Percentiles rank a stretch among this genome's conserved stretches.
phyloP scores from a whole-genome alignment of 73 alveolate genomes.

The Paramecium primaurelia region DNA sequence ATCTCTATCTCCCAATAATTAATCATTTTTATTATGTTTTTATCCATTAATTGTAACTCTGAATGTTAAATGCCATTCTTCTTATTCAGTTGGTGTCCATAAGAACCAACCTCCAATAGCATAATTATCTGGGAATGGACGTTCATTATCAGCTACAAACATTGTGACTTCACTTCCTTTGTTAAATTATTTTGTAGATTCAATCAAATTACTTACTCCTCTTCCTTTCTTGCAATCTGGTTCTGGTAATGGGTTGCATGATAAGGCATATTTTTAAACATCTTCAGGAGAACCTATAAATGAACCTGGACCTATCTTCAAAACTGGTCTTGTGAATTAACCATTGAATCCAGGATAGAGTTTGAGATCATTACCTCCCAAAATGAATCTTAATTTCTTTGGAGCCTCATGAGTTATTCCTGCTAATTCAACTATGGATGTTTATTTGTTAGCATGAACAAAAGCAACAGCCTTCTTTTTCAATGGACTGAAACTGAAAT shows the following conservation, averaged over 20 bases:
- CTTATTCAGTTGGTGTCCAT: slow-evolving; percentile 9
- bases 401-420: slow-evolving; percentile 17
- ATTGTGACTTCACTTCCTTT: neutral
- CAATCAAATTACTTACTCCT: neutral
- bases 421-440: neutral
- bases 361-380: slow-evolving; percentile 45
- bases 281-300: slow-evolving; percentile 24
- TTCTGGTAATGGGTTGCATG: slow-evolving; percentile 44
- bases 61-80: neutral
- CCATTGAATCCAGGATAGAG: slow-evolving; percentile 50
- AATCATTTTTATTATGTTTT: neutral
- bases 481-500: slow-evolving; percentile 3
- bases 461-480: slow-evolving; percentile 21
- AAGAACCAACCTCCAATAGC: slow-evolving; percentile 51
- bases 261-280: neutral
- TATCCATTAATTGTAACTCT: slow-evolving; percentile 34
- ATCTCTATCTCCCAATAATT: slow-evolving; percentile 28
- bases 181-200: neutral
- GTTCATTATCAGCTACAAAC: slow-evolving; percentile 28
- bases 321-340: slow-evolving; percentile 34
- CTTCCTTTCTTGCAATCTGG: slow-evolving; percentile 8
- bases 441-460: neutral
- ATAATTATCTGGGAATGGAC: slow-evolving; percentile 5
- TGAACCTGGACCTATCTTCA: slow-evolving; percentile 48
- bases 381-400: slow-evolving; percentile 35